phyloP scores from a whole-genome alignment of 768 basidiomycete species.

The Cystofilobasidium capitatum region DNA sequence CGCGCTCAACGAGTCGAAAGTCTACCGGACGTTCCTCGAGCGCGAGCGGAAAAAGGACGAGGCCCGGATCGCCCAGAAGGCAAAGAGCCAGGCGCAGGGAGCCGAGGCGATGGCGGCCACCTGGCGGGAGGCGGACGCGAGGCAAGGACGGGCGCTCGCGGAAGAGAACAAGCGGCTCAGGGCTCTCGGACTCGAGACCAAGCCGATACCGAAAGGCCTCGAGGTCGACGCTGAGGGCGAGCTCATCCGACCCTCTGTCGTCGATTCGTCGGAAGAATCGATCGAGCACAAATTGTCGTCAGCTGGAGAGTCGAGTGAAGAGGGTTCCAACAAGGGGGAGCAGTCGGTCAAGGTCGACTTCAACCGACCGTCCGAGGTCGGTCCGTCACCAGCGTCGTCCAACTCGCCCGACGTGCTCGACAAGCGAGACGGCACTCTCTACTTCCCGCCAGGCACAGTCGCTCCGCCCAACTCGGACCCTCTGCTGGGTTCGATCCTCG shows the following conservation, averaged over 20 bases:
- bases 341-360: not conserved
- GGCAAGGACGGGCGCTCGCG: not conserved
- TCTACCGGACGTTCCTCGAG: not conserved
- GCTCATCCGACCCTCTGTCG: not conserved
- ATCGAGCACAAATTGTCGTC: too few relatives aligned
- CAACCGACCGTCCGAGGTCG: not conserved
- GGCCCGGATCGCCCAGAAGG: too few relatives aligned
- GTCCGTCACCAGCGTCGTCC: not conserved
- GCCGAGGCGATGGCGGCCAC: not conserved
- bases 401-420: not conserved
- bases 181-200: not conserved
- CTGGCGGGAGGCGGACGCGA: not conserved
- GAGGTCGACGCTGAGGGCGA: not conserved
- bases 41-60: not conserved
- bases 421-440: constrained; percentile 11
- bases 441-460: not conserved
- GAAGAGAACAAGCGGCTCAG: not conserved
- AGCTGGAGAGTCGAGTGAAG: too few relatives aligned
- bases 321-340: too few relatives aligned
- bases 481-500: constrained; percentile 46
- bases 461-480: constrained; percentile 6
- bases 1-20: not conserved
- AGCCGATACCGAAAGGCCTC: not conserved
- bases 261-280: too few relatives aligned
- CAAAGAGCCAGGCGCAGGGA: not conserved